phyloP scores from a whole-genome alignment of 2,329 filamentous ascomycete species.

The Truncatella angustata region DNA sequence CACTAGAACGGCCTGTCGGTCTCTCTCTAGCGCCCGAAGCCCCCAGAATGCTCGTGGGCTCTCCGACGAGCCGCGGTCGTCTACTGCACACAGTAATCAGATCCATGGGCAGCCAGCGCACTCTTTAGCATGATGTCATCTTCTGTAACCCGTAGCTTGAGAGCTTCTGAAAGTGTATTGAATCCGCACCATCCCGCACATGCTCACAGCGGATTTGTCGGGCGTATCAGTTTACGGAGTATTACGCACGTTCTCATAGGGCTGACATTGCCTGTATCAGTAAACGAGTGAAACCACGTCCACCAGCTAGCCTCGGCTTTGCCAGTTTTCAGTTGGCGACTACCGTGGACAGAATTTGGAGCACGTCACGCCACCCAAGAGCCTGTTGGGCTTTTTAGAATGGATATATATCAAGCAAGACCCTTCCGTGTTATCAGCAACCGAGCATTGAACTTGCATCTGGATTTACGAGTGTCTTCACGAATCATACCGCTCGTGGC shows the following conservation, averaged over 20 bases:
- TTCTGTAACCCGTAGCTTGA: neutral
- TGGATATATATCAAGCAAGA: slow-evolving; percentile 4
- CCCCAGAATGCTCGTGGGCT: neutral
- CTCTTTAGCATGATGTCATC: slow-evolving; percentile 1
- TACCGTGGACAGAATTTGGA: neutral
- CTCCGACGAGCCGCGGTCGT: neutral
- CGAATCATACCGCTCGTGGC: too few species aligned
- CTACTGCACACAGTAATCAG: neutral
- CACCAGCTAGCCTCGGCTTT: neutral
- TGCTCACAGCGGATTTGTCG: neutral
- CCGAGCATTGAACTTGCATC: neutral
- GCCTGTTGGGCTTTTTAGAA: neutral
- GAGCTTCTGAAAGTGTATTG: neutral
- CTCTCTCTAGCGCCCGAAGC: neutral
- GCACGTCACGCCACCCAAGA: neutral
- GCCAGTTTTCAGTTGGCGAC: neutral
- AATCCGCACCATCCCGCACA: neutral
- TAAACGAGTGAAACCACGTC: neutral
- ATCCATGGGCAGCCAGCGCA: neutral
- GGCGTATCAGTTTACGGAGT: neutral
- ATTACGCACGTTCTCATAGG: neutral
- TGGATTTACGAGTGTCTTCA: too few species aligned
- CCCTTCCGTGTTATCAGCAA: neutral
- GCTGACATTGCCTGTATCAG: neutral
- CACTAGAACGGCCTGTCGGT: neutral